Conservation (phyloP, 331 rosid species). For the Quercus tomentella region DNA sequence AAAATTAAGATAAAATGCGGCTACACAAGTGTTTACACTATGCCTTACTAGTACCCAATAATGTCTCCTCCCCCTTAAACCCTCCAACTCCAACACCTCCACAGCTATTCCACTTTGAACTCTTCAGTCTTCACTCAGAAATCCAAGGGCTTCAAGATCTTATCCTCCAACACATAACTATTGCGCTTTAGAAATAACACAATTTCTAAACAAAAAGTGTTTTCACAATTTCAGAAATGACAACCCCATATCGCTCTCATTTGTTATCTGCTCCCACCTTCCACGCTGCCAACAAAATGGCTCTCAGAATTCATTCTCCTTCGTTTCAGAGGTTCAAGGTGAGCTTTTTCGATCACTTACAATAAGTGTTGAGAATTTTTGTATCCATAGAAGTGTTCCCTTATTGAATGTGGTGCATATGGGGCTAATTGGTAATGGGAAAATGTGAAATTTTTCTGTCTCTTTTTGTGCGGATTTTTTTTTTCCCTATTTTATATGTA, state of each 20-base stretch:
- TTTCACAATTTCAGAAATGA: constrained; percentile 31
- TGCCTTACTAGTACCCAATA: constrained; percentile 1
- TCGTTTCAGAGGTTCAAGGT: constrained; percentile 27
- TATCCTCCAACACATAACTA: constrained; percentile 4
- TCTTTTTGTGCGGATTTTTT: not conserved
- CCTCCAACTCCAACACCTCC: not conserved
- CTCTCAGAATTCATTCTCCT: constrained; percentile 20
- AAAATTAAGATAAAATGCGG: not conserved
- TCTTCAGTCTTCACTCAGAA: not conserved
- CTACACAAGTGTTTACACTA: not conserved
- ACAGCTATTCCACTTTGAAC: not conserved
- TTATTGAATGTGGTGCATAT: not conserved
- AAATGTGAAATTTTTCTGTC: not conserved
- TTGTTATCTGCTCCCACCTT: constrained; percentile 48
- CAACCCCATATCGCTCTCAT: constrained; percentile 38
- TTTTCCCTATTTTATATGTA: not conserved
- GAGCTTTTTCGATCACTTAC: not conserved
- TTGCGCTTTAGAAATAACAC: constrained; percentile 21
- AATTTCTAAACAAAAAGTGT: not conserved
- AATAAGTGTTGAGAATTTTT: not conserved
- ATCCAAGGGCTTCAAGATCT: constrained; percentile 22
- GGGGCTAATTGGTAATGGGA: not conserved
- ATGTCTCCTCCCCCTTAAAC: constrained; percentile 11
- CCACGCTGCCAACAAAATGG: constrained; percentile 28
- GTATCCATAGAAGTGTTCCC: not conserved